Conservation (phyloP, 2,329 filamentous ascomycete species). For the Beauveria australis region DNA sequence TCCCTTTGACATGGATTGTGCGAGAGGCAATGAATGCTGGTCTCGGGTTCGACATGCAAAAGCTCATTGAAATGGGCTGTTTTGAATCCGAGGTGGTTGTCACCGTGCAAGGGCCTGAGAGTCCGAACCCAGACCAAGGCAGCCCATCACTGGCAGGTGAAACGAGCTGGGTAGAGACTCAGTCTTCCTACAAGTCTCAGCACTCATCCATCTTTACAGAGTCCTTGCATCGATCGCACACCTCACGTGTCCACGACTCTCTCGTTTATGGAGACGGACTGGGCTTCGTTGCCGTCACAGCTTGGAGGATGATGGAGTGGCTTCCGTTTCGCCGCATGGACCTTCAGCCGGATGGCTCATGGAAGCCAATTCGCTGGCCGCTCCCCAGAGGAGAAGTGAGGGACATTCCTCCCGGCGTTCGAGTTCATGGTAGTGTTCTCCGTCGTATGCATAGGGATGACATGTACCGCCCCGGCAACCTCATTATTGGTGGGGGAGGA, state of each 20-base stretch:
- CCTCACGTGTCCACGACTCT: constrained; percentile 59
- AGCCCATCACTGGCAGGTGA: background rate
- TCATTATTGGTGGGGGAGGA: constrained; percentile 73
- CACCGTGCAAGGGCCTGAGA: background rate
- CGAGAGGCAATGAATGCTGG: constrained; percentile 53
- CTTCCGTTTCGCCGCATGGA: constrained; percentile 78
- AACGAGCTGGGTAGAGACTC: background rate
- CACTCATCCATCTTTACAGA: constrained; percentile 38
- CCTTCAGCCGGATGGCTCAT: constrained; percentile 60
- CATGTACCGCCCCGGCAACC: constrained; percentile 65
- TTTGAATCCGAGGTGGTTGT: constrained; percentile 23
- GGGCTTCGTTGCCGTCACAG: constrained; percentile 44
- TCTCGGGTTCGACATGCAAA: constrained; percentile 60
- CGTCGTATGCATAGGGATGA: constrained; percentile 57
- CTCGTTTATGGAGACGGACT: constrained; percentile 57
- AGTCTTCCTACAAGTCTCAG: background rate
- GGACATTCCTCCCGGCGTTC: constrained; percentile 62
- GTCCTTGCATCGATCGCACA: constrained; percentile 34
- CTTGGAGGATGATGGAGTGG: constrained; percentile 75
- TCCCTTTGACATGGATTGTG: constrained; percentile 65
- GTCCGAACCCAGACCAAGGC: background rate
- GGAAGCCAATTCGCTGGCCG: constrained; percentile 75
- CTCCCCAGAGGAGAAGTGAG: constrained; percentile 69
- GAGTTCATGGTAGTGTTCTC: constrained; percentile 68
- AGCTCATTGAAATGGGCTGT: constrained; percentile 60